Percentiles rank a stretch among this genome's conserved stretches.
Evolutionary conservation across 139 green algal genomes (phyloP).

Genomic region (Edaphochlamys debaryana): DNA sequence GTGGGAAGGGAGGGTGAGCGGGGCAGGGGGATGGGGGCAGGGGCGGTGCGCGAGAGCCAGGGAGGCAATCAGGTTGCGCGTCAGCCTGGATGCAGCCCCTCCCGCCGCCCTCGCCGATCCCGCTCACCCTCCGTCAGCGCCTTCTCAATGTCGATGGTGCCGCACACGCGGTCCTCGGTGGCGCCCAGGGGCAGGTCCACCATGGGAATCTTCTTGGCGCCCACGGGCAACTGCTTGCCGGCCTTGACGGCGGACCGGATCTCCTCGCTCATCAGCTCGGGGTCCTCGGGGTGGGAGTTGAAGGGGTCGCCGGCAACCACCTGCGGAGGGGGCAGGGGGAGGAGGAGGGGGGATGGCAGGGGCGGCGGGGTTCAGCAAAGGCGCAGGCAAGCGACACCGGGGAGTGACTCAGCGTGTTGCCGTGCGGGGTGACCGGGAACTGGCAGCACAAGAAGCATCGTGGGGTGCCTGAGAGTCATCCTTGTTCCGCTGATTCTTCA

Average conservation of each 20-base stretch:
- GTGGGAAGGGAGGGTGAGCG: no score
- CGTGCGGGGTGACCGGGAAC: no score
- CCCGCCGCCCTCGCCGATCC: no score
- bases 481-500: no score
- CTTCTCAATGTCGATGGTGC: slow-evolving; percentile 96
- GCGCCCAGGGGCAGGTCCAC: slow-evolving; percentile 88
- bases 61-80: no score
- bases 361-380: background rate
- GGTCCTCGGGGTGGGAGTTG: slow-evolving; percentile 87
- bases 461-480: no score
- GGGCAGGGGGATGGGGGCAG: no score
- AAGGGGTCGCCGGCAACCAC: slow-evolving; percentile 89
- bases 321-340: slow-evolving; percentile 34
- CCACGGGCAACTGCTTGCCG: slow-evolving; percentile 70
- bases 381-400: no score
- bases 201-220: slow-evolving; percentile 81
- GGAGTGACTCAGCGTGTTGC: no score
- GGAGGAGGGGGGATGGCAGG: background rate
- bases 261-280: slow-evolving; percentile 86
- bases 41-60: no score
- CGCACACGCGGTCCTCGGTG: slow-evolving; percentile 95
- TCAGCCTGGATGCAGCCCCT: no score
- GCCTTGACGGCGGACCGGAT: slow-evolving; percentile 50
- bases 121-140: slow-evolving; percentile 83
- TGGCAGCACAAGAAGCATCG: no score